phyloP scores from a whole-genome alignment of 768 basidiomycete species.

The Tephrocybe sp. region DNA sequence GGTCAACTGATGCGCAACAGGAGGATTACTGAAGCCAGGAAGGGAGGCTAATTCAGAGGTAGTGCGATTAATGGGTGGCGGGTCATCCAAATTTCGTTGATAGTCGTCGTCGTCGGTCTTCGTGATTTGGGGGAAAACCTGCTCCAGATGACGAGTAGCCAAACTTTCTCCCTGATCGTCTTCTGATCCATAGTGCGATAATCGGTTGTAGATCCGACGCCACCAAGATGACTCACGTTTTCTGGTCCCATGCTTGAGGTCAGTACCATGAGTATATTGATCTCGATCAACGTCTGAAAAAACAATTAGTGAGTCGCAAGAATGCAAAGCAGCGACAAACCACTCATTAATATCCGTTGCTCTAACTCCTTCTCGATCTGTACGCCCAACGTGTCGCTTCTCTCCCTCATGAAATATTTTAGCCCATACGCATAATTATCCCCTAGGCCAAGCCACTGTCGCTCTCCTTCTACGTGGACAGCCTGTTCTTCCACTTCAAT shows the following conservation, averaged over 20 bases:
- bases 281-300: constrained; percentile 3
- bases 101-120: constrained; percentile 11
- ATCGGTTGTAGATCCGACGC: constrained; percentile 49
- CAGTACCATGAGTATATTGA: constrained; percentile 3
- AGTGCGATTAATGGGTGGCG: constrained; percentile 38
- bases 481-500: constrained; percentile 41
- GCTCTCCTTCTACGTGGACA: constrained; percentile 40
- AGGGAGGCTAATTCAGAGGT: constrained; percentile 19
- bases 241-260: constrained; percentile 14
- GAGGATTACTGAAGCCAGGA: constrained; percentile 15
- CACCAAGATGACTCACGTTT: constrained; percentile 52
- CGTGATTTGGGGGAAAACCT: neutral
- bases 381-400: constrained; percentile 49
- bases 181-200: constrained; percentile 42
- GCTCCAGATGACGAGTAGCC: constrained; percentile 10
- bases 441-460: constrained; percentile 52
- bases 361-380: constrained; percentile 55
- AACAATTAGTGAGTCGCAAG: neutral
- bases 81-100: constrained; percentile 35
- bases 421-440: constrained; percentile 46
- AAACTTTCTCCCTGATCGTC: constrained; percentile 13
- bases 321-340: constrained; percentile 20
- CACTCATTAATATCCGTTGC: constrained; percentile 41
- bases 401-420: constrained; percentile 36
- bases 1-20: constrained; percentile 1